These are phyloP conservation scores for Nectriaceae sp. DNA, from an alignment of 2,329 filamentous ascomycete genomes.

Conservation along the genomic window DNA sequence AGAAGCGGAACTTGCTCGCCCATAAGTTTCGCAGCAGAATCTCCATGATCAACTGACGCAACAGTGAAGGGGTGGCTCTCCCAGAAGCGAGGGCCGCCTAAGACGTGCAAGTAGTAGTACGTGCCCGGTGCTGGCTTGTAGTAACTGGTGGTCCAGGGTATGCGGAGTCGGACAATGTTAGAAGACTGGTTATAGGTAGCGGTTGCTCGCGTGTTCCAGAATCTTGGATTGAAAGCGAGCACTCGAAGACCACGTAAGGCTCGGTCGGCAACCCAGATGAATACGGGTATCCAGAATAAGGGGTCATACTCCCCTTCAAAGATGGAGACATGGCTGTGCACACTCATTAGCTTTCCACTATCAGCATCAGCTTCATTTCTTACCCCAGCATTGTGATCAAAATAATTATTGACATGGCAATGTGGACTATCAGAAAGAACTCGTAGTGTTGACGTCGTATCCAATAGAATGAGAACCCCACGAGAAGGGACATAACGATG, in stretches of 20 bases:
- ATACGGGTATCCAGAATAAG: slow-evolving; percentile 51
- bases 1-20: slow-evolving; percentile 38
- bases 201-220: slow-evolving; percentile 38
- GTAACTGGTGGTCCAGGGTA: slow-evolving; percentile 36
- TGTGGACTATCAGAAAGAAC: slow-evolving; percentile 50
- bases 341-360: slow-evolving; percentile 18
- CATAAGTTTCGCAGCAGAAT: slow-evolving; percentile 18
- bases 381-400: slow-evolving; percentile 54
- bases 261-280: slow-evolving; percentile 53
- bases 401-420: slow-evolving; percentile 51
- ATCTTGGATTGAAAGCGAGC: slow-evolving; percentile 39
- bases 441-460: slow-evolving; percentile 56
- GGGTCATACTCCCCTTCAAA: slow-evolving; percentile 50
- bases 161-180: slow-evolving; percentile 44
- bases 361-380: no score
- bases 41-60: slow-evolving; percentile 27
- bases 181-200: slow-evolving; percentile 38
- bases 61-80: slow-evolving; percentile 55
- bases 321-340: slow-evolving; percentile 50
- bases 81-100: slow-evolving; percentile 44
- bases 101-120: slow-evolving; percentile 47
- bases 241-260: slow-evolving; percentile 46
- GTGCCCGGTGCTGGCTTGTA: slow-evolving; percentile 43
- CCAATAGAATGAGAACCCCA: slow-evolving; percentile 52
- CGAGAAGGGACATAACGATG: slow-evolving; percentile 45